phyloP scores from a whole-genome alignment of 495 filamentous ascomycete species.

The Hypoxylon perforatum region DNA sequence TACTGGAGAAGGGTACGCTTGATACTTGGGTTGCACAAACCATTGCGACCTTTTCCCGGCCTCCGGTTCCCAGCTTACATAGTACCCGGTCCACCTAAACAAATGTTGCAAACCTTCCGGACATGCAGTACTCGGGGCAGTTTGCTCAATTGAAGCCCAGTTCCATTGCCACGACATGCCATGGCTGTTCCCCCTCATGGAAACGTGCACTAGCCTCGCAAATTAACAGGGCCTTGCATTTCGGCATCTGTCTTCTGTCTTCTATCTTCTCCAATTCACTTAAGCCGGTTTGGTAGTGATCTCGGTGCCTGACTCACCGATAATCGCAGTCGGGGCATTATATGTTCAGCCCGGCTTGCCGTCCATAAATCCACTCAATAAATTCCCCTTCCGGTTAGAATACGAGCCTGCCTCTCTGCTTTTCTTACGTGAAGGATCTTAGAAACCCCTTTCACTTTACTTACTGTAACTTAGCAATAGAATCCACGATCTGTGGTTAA shows the following conservation, averaged over 20 bases:
- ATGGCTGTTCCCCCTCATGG: slow-evolving; percentile 28
- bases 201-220: slow-evolving; percentile 27
- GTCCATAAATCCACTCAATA: slow-evolving; percentile 12
- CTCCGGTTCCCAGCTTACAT: slow-evolving; percentile 12
- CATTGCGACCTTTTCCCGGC: slow-evolving; percentile 24
- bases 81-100: too few species aligned
- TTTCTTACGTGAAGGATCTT: slow-evolving; percentile 20
- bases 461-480: slow-evolving; percentile 4
- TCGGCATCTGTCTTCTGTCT: slow-evolving; percentile 34
- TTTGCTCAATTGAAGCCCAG: slow-evolving; percentile 27
- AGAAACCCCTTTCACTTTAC: slow-evolving; percentile 3
- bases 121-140: slow-evolving; percentile 27
- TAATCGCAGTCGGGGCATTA: slow-evolving; percentile 6
- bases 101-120: too few species aligned
- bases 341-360: slow-evolving; percentile 3
- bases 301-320: slow-evolving; percentile 19
- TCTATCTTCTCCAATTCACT: background rate
- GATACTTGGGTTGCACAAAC: background rate
- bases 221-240: slow-evolving; percentile 29
- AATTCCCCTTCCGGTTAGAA: background rate
- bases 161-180: slow-evolving; percentile 26
- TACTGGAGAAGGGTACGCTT: background rate
- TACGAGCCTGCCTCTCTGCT: background rate
- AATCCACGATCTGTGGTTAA: slow-evolving; percentile 25
- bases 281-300: background rate